phyloP scores from a whole-genome alignment of 2,329 filamentous ascomycete species.

The Corinectria fuckeliana region DNA sequence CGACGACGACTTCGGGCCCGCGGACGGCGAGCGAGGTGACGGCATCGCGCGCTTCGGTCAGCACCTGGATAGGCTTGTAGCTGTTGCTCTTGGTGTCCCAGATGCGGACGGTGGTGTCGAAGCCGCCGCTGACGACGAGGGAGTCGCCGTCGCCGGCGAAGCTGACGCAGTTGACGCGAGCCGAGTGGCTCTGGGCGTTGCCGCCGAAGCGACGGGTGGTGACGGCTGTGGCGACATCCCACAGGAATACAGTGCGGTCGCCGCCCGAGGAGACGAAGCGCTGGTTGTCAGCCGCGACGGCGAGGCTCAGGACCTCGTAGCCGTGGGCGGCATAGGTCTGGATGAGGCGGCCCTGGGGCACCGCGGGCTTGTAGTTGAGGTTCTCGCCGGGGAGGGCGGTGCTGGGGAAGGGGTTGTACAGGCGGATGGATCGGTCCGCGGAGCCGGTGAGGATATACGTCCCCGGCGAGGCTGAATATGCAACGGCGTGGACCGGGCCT shows the following conservation, averaged over 20 bases:
- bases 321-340: conserved; percentile 90
- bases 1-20: conserved; percentile 68
- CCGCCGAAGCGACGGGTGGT: conserved; percentile 78
- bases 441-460: conserved; percentile 86
- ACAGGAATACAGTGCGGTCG: conserved; percentile 89
- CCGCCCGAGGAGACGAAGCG: conserved; percentile 88
- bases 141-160: conserved; percentile 80
- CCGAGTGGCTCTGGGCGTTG: conserved; percentile 67
- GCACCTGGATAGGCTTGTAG: conserved; percentile 72
- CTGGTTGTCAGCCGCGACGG: conserved; percentile 77
- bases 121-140: conserved; percentile 75
- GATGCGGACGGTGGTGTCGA: conserved; percentile 76
- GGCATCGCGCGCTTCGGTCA: conserved; percentile 76
- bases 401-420: conserved; percentile 77
- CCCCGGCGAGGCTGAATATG: conserved; percentile 75
- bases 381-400: conserved; percentile 43
- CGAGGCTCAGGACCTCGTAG: conserved; percentile 86
- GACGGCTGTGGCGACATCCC: conserved; percentile 85
- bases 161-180: conserved; percentile 77
- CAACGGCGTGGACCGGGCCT: conserved; percentile 76
- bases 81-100: conserved; percentile 70
- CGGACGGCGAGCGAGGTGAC: conserved; percentile 59
- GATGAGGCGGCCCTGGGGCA: conserved; percentile 69
- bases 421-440: conserved; percentile 81
- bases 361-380: conserved; percentile 34